These are phyloP conservation scores for Madurella fahalii DNA, from an alignment of 2,329 filamentous ascomycete species.

Conservation along the genomic window DNA sequence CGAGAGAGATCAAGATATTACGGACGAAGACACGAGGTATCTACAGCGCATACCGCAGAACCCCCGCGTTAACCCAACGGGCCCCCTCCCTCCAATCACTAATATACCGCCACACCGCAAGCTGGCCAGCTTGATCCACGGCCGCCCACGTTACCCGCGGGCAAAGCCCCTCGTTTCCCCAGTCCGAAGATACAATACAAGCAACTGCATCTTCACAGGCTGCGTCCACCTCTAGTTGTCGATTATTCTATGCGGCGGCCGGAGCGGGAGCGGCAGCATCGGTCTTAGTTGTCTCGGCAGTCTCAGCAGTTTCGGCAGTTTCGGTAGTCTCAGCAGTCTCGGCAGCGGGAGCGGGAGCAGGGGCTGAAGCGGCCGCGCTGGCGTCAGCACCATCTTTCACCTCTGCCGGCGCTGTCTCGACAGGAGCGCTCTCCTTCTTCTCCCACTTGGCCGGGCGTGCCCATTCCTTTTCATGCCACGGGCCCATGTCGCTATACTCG, in stretches of 20 bases:
- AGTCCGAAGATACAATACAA: no score
- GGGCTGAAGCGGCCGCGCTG: constrained; percentile 31
- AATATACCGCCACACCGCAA: neutral
- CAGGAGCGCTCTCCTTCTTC: constrained; percentile 52
- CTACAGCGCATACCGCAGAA: constrained; percentile 1
- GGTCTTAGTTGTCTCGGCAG: no score
- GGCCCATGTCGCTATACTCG: constrained; percentile 80
- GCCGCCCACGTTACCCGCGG: no score
- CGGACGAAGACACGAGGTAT: constrained; percentile 2
- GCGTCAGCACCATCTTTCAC: constrained; percentile 35
- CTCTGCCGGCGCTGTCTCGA: constrained; percentile 34
- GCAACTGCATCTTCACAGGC: no score
- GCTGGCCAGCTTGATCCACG: no score
- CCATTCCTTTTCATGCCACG: constrained; percentile 75
- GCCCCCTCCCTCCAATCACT: neutral
- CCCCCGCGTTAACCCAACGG: neutral
- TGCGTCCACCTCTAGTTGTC: neutral
- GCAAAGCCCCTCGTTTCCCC: no score
- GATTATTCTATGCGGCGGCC: constrained; percentile 26
- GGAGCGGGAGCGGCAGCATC: constrained; percentile 1
- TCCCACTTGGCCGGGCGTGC: constrained; percentile 62
- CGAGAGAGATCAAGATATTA: constrained; percentile 9
- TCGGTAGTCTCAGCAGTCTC: constrained; percentile 34
- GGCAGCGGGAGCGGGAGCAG: constrained; percentile 29
- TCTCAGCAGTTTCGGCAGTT: constrained; percentile 7